Conservation (phyloP, 2,329 filamentous ascomycete genomes). For the Colletotrichum sojae region DNA sequence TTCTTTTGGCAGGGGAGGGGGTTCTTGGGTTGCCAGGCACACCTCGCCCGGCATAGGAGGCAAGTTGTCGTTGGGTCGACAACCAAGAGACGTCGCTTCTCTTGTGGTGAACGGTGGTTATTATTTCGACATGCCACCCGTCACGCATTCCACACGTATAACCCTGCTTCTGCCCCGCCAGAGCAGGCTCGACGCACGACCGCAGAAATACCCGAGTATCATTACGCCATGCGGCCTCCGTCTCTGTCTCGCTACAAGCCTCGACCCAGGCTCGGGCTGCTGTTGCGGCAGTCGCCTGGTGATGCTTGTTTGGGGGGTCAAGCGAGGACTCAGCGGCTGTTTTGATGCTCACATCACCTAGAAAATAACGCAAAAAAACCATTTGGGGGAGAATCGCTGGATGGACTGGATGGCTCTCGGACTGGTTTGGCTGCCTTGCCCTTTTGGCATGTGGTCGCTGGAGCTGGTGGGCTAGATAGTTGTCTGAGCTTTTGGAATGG, state of each 20-base stretch:
- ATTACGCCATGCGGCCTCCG: slow-evolving; percentile 12
- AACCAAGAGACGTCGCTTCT: slow-evolving; percentile 26
- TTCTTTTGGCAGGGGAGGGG: slow-evolving; percentile 31
- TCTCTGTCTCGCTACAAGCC: too few species aligned
- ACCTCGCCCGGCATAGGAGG: slow-evolving; percentile 35
- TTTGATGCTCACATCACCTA: slow-evolving; percentile 38
- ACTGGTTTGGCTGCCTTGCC: slow-evolving; percentile 15
- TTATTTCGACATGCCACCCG: slow-evolving; percentile 36
- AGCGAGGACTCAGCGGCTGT: slow-evolving; percentile 3
- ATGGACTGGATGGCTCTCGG: slow-evolving; percentile 32
- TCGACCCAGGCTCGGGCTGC: neutral
- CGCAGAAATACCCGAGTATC: slow-evolving; percentile 42
- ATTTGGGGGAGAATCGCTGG: slow-evolving; percentile 39
- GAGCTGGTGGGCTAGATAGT: slow-evolving; percentile 35
- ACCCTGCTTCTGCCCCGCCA: slow-evolving; percentile 30
- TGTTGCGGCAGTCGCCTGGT: neutral
- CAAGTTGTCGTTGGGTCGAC: slow-evolving; percentile 33
- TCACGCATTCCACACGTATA: slow-evolving; percentile 39
- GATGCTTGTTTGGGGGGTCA: neutral
- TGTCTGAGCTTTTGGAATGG: slow-evolving; percentile 35
- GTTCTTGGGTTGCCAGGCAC: slow-evolving; percentile 31
- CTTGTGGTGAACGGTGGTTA: slow-evolving; percentile 31
- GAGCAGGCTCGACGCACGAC: slow-evolving; percentile 38
- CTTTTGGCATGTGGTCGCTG: neutral
- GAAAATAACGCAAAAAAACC: slow-evolving; percentile 42